Conservation (phyloP, 202 grass and related monocot genomes). For the Schoenoplectus tabernaemontani region DNA sequence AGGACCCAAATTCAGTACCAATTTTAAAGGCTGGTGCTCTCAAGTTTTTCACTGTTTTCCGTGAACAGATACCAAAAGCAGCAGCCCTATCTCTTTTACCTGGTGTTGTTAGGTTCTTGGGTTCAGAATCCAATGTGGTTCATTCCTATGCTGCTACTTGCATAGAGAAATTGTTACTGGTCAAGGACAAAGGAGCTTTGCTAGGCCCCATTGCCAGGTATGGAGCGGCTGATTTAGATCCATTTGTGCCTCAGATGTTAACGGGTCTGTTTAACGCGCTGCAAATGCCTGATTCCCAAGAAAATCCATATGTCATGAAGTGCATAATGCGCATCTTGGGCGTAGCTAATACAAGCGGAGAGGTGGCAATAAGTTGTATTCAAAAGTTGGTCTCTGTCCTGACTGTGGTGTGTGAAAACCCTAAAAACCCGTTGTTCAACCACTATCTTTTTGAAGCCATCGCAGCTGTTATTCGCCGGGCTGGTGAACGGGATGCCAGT, state of each 20-base stretch:
- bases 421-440: constrained; percentile 91
- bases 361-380: constrained; percentile 55
- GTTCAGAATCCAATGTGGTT: constrained; percentile 87
- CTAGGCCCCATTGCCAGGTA: constrained; percentile 56
- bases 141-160: constrained; percentile 90
- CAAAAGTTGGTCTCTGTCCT: constrained; percentile 54
- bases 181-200: constrained; percentile 46
- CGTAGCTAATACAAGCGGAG: constrained; percentile 39
- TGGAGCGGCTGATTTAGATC: constrained; percentile 62
- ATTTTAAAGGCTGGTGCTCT: constrained; percentile 90
- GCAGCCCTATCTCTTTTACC: constrained; percentile 53
- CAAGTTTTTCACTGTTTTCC: constrained; percentile 93
- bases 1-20: constrained; percentile 59
- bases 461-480: constrained; percentile 58
- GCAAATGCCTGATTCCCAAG: constrained; percentile 63
- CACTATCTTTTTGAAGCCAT: constrained; percentile 93
- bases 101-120: constrained; percentile 61
- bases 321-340: constrained; percentile 90
- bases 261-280: constrained; percentile 60
- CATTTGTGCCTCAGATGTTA: constrained; percentile 75
- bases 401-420: constrained; percentile 82
- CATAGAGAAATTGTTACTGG: constrained; percentile 74
- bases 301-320: constrained; percentile 94
- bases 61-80: constrained; percentile 72
- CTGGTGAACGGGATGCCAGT: constrained; percentile 56